Base-by-base conservation (phyloP, 495 filamentous ascomycete species). In the Penicillium maclennaniae region DNA sequence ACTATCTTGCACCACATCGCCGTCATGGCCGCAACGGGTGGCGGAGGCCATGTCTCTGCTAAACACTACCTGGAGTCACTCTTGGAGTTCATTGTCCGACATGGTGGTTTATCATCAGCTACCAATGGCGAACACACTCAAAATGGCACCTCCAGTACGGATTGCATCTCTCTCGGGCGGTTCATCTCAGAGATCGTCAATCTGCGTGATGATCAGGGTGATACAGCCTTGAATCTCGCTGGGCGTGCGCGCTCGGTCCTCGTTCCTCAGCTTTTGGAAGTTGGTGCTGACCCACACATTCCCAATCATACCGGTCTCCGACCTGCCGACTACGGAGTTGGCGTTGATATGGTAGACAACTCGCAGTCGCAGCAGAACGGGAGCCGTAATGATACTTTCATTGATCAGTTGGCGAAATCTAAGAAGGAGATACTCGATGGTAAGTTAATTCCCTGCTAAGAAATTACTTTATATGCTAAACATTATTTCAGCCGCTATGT, bases 121-220 rank as follows among this genome's bases (percentile, higher is more conserved):
- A 60, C 71, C 25, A 71, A 74, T 54, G 70, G 67, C 27, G 63
- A 60, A 9, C 66, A 52, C 45, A 47, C 47, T 15, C 53, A 68
- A 55, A 62, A 67, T 40, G 61, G 61, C 8, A 61, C 75, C 43
- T 41, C 68, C 26, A 56, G 56, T 6, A 63, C 62, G 4, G 83
- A 85, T 37, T 83, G 86, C 52, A 93, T 97, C 64, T 85, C 84
- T 28, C 77, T 98, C 19, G 89, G 85, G 6, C 84, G 88, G 36
- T 97, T 98, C 70, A 95, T 98, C 79, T 87, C 87, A 20, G 91
- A 97, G 60, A 88, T 98, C 59, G 92, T 98, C 54, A 97, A 98
- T 60, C 83, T 90, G 4, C 87, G 88, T 45, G 93, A 98, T 69
- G 87, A 88, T 56, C 85, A 87, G 47, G 93, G 93, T 5, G 95